Evolutionary conservation across 179 eudicot species (phyloP), one percentile per base, ranked within the genome.

Genomic region (Pouteria campechiana): DNA sequence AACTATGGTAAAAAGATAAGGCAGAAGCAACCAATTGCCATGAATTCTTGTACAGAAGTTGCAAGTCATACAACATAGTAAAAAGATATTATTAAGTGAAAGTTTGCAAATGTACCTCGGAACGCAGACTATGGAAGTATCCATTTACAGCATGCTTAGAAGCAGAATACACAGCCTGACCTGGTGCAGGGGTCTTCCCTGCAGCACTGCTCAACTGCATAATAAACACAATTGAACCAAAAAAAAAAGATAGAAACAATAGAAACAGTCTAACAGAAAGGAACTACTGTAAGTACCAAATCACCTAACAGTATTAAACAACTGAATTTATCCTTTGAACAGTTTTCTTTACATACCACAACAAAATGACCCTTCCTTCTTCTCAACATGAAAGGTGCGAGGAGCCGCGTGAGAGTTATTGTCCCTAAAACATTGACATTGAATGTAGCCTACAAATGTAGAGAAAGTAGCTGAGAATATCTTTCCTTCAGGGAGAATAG

Each of bases 151-250:
- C 97, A 79, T 67, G 79, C 51, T 89, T 89, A 21, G 97, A 64
- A 64, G 86, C 95, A 28, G 93, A 89, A 50, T 89, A 89, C 17
- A 89, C 70, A 44, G 97, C 86, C 65, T 85, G 97, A 19, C 97
- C 97, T 7, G 97, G 90, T 56, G 97, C 83, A 54, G 97, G 97
- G 42, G 76, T 31, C 67, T 89, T 89, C 29, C 95, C 97, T 10
- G 97, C 93, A 57, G 97, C 93, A 72, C 97, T 89, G 68, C 97
- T 85, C 89, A 89, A 85, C 97, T 89, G 72, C 32, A 69, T 27
- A 25, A 41, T 31, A 43, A 44, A 44, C 37, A 6, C 25, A 51
- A 44, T 24, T 19, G 2, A 57, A 11, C 13, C 6, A 15, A 56
- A 46, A 55, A 25, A 15, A 20, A 7, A 25, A 4, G 12, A 33